Conservation (phyloP, 1,139 yeast species). For the Hyphopichia buzzinii region DNA sequence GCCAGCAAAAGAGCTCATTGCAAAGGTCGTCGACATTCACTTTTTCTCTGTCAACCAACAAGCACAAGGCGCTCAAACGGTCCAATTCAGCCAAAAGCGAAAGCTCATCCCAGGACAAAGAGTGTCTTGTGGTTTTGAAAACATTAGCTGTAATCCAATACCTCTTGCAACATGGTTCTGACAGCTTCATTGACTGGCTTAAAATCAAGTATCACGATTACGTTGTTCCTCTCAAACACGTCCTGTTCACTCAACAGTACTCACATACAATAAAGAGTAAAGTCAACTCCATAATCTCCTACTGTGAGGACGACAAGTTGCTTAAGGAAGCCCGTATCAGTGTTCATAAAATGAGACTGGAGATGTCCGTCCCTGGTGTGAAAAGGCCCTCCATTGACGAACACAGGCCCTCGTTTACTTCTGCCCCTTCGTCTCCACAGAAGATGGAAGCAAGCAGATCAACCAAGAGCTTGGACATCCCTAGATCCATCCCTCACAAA, state of each 20-base stretch:
- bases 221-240: slow-evolving; percentile 12
- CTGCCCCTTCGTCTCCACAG: neutral
- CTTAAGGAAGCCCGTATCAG: slow-evolving; percentile 33
- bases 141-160: slow-evolving; percentile 35
- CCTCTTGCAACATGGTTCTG: slow-evolving; percentile 39
- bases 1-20: neutral
- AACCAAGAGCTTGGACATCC: slow-evolving; percentile 17
- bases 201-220: slow-evolving; percentile 10
- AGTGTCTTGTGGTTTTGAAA: slow-evolving; percentile 20
- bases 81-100: neutral
- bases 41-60: neutral
- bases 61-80: neutral
- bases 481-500: neutral
- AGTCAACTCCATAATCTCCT: slow-evolving; percentile 22
- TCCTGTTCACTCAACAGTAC: slow-evolving; percentile 8
- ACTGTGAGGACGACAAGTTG: slow-evolving; percentile 26
- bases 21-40: neutral
- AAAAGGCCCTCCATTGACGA: slow-evolving; percentile 14
- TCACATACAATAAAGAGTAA: slow-evolving; percentile 26
- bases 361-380: slow-evolving; percentile 39
- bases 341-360: slow-evolving; percentile 38
- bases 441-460: neutral
- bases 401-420: slow-evolving; percentile 1
- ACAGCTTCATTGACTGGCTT: slow-evolving; percentile 31
- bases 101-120: slow-evolving; percentile 5